Base-by-base conservation (phyloP, 148 eudicot species). In the Rhododendron ferrugineum region DNA sequence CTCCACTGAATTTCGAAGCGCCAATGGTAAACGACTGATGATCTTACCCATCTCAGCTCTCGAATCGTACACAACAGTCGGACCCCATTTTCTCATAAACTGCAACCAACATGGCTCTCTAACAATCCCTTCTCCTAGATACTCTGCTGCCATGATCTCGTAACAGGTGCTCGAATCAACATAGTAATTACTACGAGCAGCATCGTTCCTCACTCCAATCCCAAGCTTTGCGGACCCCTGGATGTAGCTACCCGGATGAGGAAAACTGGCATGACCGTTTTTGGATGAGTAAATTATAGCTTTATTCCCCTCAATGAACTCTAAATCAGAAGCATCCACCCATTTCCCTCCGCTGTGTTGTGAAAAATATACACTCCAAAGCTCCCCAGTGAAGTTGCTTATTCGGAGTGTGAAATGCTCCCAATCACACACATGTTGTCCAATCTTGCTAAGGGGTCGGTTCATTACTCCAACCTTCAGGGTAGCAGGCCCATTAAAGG, bases 21-120 rank as follows among this genome's bases (percentile, higher is more conserved):
- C 40, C 7, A 47, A 11, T 2, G 99, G 99, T 83, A 97, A 88
- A 66, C 62, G 83, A 49, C 85, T 88, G 85, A 95, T 84, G 28
- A 92, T 79, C 86, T 88, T 94, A 64, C 93, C 95, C 78, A 95
- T 40, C 85, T 94, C 96, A 46, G 86, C 86, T 83, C 91, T 93
- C 6, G 94, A 94, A 87, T 91, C 91, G 70, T 95, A 95, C 15
- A 91, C 91, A 32, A 95, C 75, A 11, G 80, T 88, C 1, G 98
- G 98, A 5, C 99, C 98, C 99, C 99, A 97, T 26, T 90, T 80
- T 86, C 98, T 92, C 99, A 92, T 95, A 88, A 84, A 95, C 81
- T 95, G 96, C 85, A 97, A 74, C 98, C 98, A 97, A 46, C 81
- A 28, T 0, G 98, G 98, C 89, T 93, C 98, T 5, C 14, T 80